Evolutionary conservation across 2,329 filamentous ascomycete species (phyloP).

Genomic region (Sarocladiaceae sp.): DNA sequence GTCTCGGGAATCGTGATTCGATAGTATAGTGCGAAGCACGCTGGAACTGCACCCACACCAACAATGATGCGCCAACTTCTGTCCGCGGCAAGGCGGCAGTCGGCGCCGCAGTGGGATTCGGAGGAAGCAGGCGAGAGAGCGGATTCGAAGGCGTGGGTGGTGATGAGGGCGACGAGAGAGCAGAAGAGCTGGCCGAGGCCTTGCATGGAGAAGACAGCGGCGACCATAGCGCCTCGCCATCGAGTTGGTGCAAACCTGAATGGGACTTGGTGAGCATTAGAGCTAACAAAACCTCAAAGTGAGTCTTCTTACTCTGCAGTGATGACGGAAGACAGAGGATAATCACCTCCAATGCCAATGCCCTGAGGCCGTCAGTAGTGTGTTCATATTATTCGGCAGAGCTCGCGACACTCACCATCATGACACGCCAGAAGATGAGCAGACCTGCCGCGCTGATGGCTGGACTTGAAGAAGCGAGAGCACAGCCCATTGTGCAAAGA

Average conservation of each 20-base stretch:
- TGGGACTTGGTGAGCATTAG: conserved; percentile 14
- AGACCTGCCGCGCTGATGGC: conserved; percentile 53
- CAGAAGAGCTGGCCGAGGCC: conserved; percentile 71
- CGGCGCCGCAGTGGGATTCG: conserved; percentile 46
- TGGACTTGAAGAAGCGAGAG: conserved; percentile 54
- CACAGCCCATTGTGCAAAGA: conserved; percentile 60
- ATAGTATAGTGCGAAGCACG: conserved; percentile 76
- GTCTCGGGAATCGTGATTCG: conserved; percentile 82
- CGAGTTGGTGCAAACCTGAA: conserved; percentile 68
- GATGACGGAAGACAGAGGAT: conserved; percentile 73
- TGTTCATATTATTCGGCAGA: not conserved
- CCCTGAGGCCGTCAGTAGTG: conserved; percentile 32
- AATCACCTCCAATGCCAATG: conserved; percentile 74
- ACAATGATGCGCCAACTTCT: conserved; percentile 79
- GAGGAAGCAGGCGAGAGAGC: conserved; percentile 37
- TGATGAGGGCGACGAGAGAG: conserved; percentile 64
- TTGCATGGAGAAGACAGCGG: conserved; percentile 79
- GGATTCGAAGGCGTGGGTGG: conserved; percentile 56
- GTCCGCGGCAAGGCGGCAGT: conserved; percentile 65
- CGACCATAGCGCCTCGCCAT: conserved; percentile 80
- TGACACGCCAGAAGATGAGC: conserved; percentile 68
- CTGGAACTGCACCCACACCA: conserved; percentile 71
- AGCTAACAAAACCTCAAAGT: not conserved
- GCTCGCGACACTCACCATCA: conserved; percentile 49
- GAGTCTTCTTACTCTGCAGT: conserved; percentile 56